Base-by-base conservation (phyloP, 352 stramenopile genomes). In the Phytophthora fragariae region DNA sequence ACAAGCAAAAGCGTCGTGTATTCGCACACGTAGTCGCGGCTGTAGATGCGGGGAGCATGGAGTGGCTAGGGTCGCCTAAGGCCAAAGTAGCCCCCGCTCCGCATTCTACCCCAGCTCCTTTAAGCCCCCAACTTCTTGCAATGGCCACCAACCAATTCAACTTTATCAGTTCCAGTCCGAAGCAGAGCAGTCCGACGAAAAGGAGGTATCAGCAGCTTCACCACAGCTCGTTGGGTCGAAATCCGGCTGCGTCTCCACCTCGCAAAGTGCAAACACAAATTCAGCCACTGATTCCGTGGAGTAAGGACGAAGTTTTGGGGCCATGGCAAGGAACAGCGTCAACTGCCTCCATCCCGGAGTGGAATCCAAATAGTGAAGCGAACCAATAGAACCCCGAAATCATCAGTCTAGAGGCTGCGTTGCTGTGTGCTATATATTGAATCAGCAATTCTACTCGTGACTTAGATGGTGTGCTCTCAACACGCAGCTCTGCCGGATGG, bases 121-220 rank as follows among this genome's bases (percentile, higher is more conserved):
- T 62, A 21, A 75, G 55, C 55, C 68, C 72, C 4, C 73, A 77
- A 47, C 68, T 88, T 31, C 21, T 86, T n/a, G 70, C 62, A 3
- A 74, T 86, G 68, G 79, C 79, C 2, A 84, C 77, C 4, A 80
- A 77, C 37, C 68, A 80, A 49, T 86, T 88, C 54, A 85, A 88
- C 50, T 86, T 86, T 44, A 2, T 78, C 29, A 47, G 37, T 29
- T 41, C 54, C 69, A 35, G 11, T 56, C 37, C n/a, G 12, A 61
- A 29, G 8, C 62, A 61, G 68, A 75, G 55, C n/a, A 74, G 59
- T 27, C 53, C 58, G 63, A 33, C 52, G 0, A 78, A 78, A 44
- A 59, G 62, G 19, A 31, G 59, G 15, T 68, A 68, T 15, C 71
- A 77, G 12, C 62, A 71, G 5, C 54, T 65, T 11, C 68, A 69